Conservation (phyloP, 805 yeast genomes). For the Saccharomycodes ludwigii region DNA sequence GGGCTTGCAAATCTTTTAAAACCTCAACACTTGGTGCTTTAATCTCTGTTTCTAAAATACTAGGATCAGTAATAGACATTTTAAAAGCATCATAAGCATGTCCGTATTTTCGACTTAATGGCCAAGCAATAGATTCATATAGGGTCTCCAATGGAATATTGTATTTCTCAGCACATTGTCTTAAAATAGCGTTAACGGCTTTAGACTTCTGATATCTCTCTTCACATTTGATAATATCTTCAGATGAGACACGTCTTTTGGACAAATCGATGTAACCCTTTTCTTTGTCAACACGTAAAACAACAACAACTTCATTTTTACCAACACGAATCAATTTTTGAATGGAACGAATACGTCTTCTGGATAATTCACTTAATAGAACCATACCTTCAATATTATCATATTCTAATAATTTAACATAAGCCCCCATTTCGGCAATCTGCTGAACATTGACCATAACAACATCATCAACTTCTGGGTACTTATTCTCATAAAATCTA, state of each 20-base stretch:
- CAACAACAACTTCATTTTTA: slow-evolving; percentile 96
- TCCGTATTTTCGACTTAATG: slow-evolving; percentile 86
- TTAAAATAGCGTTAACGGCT: slow-evolving; percentile 94
- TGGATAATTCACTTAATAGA: slow-evolving; percentile 83
- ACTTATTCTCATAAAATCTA: slow-evolving; percentile 95
- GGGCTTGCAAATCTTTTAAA: slow-evolving; percentile 71
- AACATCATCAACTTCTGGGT: slow-evolving; percentile 97
- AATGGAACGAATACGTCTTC: slow-evolving; percentile 97
- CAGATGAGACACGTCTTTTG: slow-evolving; percentile 95
- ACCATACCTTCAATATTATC: slow-evolving; percentile 99
- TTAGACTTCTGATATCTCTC: slow-evolving; percentile 94
- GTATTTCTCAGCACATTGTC: slow-evolving; percentile 97
- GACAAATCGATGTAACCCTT: slow-evolving; percentile 97
- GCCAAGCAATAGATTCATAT: slow-evolving; percentile 93
- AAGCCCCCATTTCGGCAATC: slow-evolving; percentile 99
- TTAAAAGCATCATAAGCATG: slow-evolving; percentile 97
- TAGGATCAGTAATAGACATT: slow-evolving; percentile 78
- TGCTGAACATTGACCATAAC: slow-evolving; percentile 98
- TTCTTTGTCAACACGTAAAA: slow-evolving; percentile 94
- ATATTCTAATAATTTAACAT: slow-evolving; percentile 88
- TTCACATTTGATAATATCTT: slow-evolving; percentile 94
- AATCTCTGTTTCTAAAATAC: slow-evolving; percentile 57
- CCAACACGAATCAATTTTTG: slow-evolving; percentile 97
- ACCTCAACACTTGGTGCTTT: slow-evolving; percentile 61
- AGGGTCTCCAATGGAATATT: slow-evolving; percentile 74